Base-by-base conservation (phyloP, 208 protist genomes). In the Phytomonas francai region DNA sequence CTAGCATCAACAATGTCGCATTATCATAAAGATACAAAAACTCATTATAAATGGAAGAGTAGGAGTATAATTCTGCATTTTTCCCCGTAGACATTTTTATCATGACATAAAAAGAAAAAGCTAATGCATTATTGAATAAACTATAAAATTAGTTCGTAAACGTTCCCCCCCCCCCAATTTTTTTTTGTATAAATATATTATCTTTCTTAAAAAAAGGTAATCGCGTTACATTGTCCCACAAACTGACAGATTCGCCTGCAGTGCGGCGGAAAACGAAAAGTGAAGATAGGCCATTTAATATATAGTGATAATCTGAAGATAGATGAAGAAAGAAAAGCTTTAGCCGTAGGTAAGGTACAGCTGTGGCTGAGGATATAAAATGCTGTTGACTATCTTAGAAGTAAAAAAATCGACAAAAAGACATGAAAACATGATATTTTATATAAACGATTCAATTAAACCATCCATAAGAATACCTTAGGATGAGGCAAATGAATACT, bases 361-460 rank as follows among this genome's bases (percentile, higher is more conserved):
- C 32, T 27, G 59, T 63, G 7, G 32, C 6, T 19, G 19, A 63
- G 59, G 19, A 63, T 63, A 49, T 58, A 63, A 49, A 45, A 49
- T 63, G 54, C 32, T 63, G 32, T n/a, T 63, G 4, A 6, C 32
- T 51, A 56, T 19, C 54, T 36, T 63, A 16, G 32, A 63, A 49
- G 6, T n/a, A 63, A 36, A 5, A 22, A 5, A 5, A 6, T 32
- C 0, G 4, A 56, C 6, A 63, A 63, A 49, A 45, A n/a, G 6
- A 45, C 34, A 6, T 16, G 36, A 63, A 63, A 63, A 63, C 22
- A 63, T 25, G 19, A 16, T 12, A 56, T 0, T 51, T 12, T 63
- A 61, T 65, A 64, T 36, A 39, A 54, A 65, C n/a, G 59, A 67
- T n/a, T 27, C 4, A 63, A n/a, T 63, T 5, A 25, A n/a, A 8